These are phyloP conservation scores for Daldinia grandis DNA, from an alignment of 495 filamentous ascomycete species.

Conservation along the genomic window DNA sequence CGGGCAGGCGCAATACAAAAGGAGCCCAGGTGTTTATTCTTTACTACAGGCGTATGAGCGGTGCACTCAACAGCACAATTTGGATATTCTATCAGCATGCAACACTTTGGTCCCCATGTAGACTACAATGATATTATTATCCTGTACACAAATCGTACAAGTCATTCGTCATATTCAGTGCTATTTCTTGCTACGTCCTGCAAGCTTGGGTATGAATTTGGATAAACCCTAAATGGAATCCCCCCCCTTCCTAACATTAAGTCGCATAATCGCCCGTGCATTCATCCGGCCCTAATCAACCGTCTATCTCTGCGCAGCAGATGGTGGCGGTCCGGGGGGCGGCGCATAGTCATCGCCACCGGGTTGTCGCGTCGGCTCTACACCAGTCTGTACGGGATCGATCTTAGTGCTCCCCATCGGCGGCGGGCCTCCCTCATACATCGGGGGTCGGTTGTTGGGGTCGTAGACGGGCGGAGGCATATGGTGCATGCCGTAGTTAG, in stretches of 20 bases:
- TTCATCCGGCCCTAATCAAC: background rate
- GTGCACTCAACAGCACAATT: constrained; percentile 10
- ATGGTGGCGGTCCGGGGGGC: constrained; percentile 57
- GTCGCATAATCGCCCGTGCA: background rate
- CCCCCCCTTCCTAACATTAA: background rate
- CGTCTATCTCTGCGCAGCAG: constrained; percentile 41
- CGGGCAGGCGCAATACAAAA: constrained; percentile 30
- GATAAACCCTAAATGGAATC: constrained; percentile 4
- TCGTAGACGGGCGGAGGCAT: constrained; percentile 65
- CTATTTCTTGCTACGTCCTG: constrained; percentile 9
- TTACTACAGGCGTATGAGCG: background rate
- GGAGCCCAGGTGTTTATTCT: background rate
- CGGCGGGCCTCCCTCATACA: constrained; percentile 62
- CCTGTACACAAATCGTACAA: constrained; percentile 14
- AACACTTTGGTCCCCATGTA: constrained; percentile 11
- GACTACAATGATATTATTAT: constrained; percentile 26
- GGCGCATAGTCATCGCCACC: constrained; percentile 48
- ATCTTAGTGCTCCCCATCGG: constrained; percentile 65
- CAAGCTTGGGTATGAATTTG: background rate
- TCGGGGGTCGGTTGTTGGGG: constrained; percentile 58
- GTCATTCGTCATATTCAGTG: constrained; percentile 2
- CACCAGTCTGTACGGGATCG: constrained; percentile 59
- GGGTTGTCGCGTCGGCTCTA: constrained; percentile 41
- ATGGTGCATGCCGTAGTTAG: constrained; percentile 64
- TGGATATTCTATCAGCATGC: constrained; percentile 42